Conservation (phyloP, 345 rosid genomes). For the Gossypium mustelinum region DNA sequence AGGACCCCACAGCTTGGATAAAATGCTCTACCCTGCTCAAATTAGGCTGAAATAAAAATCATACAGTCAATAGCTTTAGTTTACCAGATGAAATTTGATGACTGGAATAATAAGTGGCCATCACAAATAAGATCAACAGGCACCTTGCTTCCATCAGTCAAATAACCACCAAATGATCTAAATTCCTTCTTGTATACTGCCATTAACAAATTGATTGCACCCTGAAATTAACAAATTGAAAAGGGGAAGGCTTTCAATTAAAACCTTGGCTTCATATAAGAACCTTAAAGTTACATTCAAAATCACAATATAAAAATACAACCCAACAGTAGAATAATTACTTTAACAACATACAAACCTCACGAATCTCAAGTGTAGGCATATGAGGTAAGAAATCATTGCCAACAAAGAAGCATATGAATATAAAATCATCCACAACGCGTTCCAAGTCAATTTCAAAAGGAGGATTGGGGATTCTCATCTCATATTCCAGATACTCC, state of each 20-base stretch:
- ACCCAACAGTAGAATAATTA: neutral
- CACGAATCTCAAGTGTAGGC: conserved; percentile 97
- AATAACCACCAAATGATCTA: conserved; percentile 52
- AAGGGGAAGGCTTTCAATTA: neutral
- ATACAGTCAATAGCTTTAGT: neutral
- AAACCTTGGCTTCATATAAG: neutral
- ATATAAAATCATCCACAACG: conserved; percentile 87
- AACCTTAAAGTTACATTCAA: neutral
- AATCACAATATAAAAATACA: neutral
- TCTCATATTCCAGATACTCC: conserved; percentile 86
- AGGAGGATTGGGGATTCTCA: conserved; percentile 54
- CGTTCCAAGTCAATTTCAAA: conserved; percentile 59
- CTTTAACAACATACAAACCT: conserved; percentile 48
- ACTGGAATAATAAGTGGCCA: neutral
- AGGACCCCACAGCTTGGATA: conserved; percentile 86
- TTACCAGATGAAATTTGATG: conserved; percentile 10
- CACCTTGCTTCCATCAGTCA: conserved; percentile 82
- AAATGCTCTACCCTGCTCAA: conserved; percentile 74
- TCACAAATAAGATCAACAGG: conserved; percentile 6
- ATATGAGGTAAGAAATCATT: conserved; percentile 97
- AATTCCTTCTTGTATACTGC: conserved; percentile 87
- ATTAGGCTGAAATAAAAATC: conserved; percentile 56
- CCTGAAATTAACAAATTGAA: conserved; percentile 42
- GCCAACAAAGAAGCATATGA: conserved; percentile 96
- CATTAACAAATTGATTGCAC: conserved; percentile 87